phyloP scores from a whole-genome alignment of 2,329 filamentous ascomycete genomes.

The Cadophora sp. region DNA sequence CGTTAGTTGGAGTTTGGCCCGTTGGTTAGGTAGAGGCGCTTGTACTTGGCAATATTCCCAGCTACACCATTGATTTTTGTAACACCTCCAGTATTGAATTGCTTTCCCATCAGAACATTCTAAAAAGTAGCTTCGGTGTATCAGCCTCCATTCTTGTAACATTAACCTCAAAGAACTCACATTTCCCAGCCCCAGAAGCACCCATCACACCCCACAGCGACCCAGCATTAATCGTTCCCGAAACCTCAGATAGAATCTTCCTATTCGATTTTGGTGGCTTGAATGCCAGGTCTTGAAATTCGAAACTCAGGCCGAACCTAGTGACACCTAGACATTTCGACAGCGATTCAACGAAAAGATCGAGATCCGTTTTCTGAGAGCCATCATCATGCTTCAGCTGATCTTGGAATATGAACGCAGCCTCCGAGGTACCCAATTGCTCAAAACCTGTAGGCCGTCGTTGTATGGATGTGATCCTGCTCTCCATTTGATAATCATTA shows the following conservation, averaged over 20 bases:
- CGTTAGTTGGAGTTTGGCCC: constrained; percentile 14
- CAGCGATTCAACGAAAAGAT: constrained; percentile 60
- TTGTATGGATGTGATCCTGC: constrained; percentile 20
- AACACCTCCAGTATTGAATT: constrained; percentile 55
- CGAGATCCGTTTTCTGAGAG: constrained; percentile 48
- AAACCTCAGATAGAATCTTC: constrained; percentile 59
- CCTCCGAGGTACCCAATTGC: constrained; percentile 27
- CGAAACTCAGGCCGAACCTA: constrained; percentile 60
- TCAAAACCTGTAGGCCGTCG: constrained; percentile 35
- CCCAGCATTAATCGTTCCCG: constrained; percentile 60
- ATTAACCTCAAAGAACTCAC: constrained; percentile 28
- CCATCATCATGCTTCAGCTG: constrained; percentile 25
- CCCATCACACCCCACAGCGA: constrained; percentile 66
- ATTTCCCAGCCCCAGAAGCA: constrained; percentile 64
- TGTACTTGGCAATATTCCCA: constrained; percentile 41
- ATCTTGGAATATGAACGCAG: constrained; percentile 29
- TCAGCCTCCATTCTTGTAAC: constrained; percentile 23
- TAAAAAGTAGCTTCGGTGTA: constrained; percentile 56
- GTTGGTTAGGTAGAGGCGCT: not conserved
- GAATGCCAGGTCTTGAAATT: constrained; percentile 57
- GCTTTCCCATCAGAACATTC: constrained; percentile 67
- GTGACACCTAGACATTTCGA: constrained; percentile 57
- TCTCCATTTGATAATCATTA: constrained; percentile 31
- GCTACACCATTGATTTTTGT: constrained; percentile 56
- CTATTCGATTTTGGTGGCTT: constrained; percentile 53